These are phyloP conservation scores for Penicillium thymicola DNA, from an alignment of 2,329 filamentous ascomycete species.

Conservation along the genomic window DNA sequence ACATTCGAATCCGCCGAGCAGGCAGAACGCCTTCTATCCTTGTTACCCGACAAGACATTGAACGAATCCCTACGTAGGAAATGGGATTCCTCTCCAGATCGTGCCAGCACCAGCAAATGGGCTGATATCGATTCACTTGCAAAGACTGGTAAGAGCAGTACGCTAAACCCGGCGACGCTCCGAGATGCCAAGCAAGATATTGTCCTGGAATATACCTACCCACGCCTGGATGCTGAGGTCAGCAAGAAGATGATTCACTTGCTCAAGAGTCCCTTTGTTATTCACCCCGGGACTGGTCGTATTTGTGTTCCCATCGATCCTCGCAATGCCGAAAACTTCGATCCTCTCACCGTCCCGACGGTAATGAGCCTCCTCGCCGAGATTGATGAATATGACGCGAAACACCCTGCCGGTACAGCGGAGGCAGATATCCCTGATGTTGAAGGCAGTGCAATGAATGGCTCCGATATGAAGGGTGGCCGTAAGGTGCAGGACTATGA, in stretches of 20 bases:
- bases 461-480: constrained; percentile 33
- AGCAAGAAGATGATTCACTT: constrained; percentile 98
- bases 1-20: constrained; percentile 72
- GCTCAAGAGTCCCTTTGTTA: constrained; percentile 93
- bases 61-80: constrained; percentile 79
- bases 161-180: constrained; percentile 69
- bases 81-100: constrained; percentile 79
- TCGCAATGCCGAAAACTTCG: constrained; percentile 70
- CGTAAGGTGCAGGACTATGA: constrained; percentile 77
- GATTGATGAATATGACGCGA: constrained; percentile 74
- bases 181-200: constrained; percentile 93
- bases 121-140: constrained; percentile 86
- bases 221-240: constrained; percentile 92
- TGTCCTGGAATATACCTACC: constrained; percentile 95
- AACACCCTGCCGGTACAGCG: constrained; percentile 29
- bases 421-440: constrained; percentile 45
- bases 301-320: constrained; percentile 95
- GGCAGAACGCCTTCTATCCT: constrained; percentile 72
- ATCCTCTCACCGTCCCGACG: constrained; percentile 84
- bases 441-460: constrained; percentile 31
- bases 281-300: constrained; percentile 89
- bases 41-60: constrained; percentile 77
- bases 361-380: constrained; percentile 77
- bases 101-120: constrained; percentile 81
- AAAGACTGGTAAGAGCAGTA: constrained; percentile 68